Conservation (phyloP, 2,329 filamentous ascomycete genomes). For the Cytospora schulzeri region DNA sequence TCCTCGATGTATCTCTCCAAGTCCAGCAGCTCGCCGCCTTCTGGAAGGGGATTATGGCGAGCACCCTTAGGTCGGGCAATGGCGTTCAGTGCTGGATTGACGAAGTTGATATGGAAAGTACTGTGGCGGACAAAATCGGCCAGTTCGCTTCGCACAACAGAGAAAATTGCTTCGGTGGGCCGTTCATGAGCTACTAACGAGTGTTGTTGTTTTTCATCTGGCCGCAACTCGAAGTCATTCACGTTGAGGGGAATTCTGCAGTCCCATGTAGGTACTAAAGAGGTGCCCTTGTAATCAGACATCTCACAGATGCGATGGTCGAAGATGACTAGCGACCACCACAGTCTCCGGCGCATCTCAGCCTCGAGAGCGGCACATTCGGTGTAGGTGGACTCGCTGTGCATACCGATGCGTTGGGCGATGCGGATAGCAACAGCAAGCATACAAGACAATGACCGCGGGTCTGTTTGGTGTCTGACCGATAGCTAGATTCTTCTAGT, state of each 20-base stretch:
- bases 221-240: slow-evolving; percentile 48
- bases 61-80: slow-evolving; percentile 30
- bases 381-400: slow-evolving; percentile 46
- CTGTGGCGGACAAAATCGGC: slow-evolving; percentile 42
- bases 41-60: slow-evolving; percentile 12
- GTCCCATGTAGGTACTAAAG: slow-evolving; percentile 43
- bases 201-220: slow-evolving; percentile 45
- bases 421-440: slow-evolving; percentile 58
- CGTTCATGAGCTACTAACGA: slow-evolving; percentile 33
- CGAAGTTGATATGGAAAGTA: slow-evolving; percentile 40
- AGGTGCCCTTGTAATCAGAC: slow-evolving; percentile 39
- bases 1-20: slow-evolving; percentile 48
- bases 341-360: slow-evolving; percentile 62
- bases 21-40: slow-evolving; percentile 35
- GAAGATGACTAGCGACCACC: slow-evolving; percentile 62
- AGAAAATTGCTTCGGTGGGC: slow-evolving; percentile 47
- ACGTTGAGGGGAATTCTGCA: slow-evolving; percentile 47
- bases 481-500: slow-evolving; percentile 46
- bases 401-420: slow-evolving; percentile 58
- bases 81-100: slow-evolving; percentile 36
- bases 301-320: slow-evolving; percentile 60
- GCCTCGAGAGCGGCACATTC: slow-evolving; percentile 47
- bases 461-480: slow-evolving; percentile 44
- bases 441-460: slow-evolving; percentile 54
- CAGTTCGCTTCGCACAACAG: slow-evolving; percentile 43